These are phyloP conservation scores for Suhomyces taliae DNA, from an alignment of 1,139 yeast species.

Conservation along the genomic window DNA sequence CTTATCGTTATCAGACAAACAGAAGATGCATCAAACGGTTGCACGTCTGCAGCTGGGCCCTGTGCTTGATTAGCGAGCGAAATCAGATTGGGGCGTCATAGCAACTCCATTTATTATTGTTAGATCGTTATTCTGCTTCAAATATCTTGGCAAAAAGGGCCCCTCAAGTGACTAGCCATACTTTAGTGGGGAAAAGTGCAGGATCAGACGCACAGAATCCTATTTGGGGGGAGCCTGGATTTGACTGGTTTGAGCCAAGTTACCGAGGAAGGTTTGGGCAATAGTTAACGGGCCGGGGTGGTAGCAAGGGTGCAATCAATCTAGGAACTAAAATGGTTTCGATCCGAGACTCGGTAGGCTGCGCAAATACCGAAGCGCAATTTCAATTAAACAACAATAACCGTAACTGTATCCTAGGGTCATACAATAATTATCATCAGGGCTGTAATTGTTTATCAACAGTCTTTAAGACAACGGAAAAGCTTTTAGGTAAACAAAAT, in stretches of 20 bases:
- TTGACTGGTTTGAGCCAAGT: not conserved
- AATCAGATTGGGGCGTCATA: slow-evolving; percentile 7
- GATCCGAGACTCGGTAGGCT: no score
- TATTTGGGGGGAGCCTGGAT: not conserved
- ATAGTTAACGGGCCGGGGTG: no score
- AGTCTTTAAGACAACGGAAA: no score
- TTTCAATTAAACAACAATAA: no score
- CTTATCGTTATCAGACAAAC: not conserved
- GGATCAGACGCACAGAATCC: not conserved
- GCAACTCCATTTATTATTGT: slow-evolving; percentile 3
- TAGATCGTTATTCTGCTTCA: slow-evolving; percentile 6
- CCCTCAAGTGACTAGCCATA: not conserved
- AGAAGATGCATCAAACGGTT: not conserved
- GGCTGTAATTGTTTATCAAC: no score
- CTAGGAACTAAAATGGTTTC: no score
- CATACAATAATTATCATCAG: no score
- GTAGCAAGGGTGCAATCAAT: no score
- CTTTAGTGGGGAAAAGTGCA: not conserved
- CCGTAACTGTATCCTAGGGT: no score
- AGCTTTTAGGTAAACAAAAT: no score
- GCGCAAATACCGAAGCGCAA: no score
- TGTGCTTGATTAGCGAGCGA: slow-evolving; percentile 9
- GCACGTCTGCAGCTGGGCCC: slow-evolving; percentile 4
- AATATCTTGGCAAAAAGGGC: slow-evolving; percentile 11
- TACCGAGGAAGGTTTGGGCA: not conserved